Conservation (phyloP, 2,329 filamentous ascomycete species). For the Neofusicoccum kwambonambiense region DNA sequence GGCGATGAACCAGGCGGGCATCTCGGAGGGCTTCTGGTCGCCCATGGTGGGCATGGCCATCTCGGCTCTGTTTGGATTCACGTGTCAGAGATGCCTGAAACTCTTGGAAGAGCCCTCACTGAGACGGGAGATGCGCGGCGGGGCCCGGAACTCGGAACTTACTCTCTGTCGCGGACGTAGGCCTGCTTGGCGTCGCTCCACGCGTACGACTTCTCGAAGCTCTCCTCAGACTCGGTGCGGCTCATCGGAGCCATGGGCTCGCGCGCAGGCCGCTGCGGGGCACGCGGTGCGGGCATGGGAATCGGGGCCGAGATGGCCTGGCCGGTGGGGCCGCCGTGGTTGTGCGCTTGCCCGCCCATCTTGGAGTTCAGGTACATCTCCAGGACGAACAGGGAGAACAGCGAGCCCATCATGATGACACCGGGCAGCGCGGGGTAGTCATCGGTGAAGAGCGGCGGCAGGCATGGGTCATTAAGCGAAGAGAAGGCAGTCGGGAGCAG, state of each 20-base stretch:
- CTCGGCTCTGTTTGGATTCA: conserved; percentile 29
- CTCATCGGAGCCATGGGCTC: background rate
- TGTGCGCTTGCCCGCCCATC: conserved; percentile 57
- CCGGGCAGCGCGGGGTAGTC: conserved; percentile 62
- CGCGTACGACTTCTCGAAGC: conserved; percentile 38
- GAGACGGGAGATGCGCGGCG: background rate
- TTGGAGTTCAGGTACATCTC: conserved; percentile 63
- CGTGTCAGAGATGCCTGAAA: conserved; percentile 13
- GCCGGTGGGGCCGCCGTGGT: conserved; percentile 52
- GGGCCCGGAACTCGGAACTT: background rate
- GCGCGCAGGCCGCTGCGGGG: background rate
- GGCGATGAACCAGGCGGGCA: conserved; percentile 63
- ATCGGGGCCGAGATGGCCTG: conserved; percentile 22
- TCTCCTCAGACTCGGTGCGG: conserved; percentile 26
- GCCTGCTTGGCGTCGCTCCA: conserved; percentile 33
- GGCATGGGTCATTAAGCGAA: conserved; percentile 47
- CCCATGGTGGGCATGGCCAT: conserved; percentile 27
- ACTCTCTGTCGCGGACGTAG: conserved; percentile 32
- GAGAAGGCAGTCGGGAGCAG: conserved; percentile 61
- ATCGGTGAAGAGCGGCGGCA: conserved; percentile 59
- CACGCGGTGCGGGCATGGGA: background rate
- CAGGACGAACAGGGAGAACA: conserved; percentile 62
- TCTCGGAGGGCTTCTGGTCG: conserved; percentile 40
- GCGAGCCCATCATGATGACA: conserved; percentile 64
- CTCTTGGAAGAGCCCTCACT: background rate